These are phyloP conservation scores for Austroboletus novae-zelandiae DNA, from an alignment of 1,284 basidiomycete species.

Conservation along the genomic window DNA sequence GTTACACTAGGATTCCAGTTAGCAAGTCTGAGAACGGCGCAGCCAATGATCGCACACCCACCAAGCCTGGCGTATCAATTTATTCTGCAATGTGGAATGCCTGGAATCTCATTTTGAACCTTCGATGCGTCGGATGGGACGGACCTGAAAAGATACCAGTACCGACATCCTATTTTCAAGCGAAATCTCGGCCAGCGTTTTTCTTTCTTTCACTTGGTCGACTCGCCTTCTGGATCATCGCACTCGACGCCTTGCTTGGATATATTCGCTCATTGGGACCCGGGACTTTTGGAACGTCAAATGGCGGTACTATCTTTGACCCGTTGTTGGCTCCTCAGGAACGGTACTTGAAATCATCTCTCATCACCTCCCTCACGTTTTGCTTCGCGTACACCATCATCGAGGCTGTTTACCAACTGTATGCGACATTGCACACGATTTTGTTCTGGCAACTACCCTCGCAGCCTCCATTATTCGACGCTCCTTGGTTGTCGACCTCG, in stretches of 20 bases:
- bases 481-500: constrained; percentile 40
- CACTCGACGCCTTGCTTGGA: neutral
- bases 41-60: neutral
- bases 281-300: constrained; percentile 21
- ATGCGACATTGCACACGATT: constrained; percentile 42
- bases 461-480: constrained; percentile 42
- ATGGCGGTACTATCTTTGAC: constrained; percentile 52
- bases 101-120: constrained; percentile 25
- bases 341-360: constrained; percentile 44
- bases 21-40: neutral
- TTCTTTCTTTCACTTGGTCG: neutral
- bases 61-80: constrained; percentile 1
- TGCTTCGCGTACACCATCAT: constrained; percentile 42
- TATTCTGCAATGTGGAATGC: constrained; percentile 27
- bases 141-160: constrained; percentile 9
- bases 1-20: constrained; percentile 17
- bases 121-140: constrained; percentile 30
- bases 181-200: constrained; percentile 23
- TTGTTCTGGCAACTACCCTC: constrained; percentile 35
- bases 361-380: constrained; percentile 42
- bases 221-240: neutral
- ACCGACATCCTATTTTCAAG: constrained; percentile 8
- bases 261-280: constrained; percentile 15
- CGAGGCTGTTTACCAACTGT: constrained; percentile 43
- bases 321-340: constrained; percentile 36